Conservation (phyloP, 2,329 filamentous ascomycete genomes). For the Diaporthe longicolla region DNA sequence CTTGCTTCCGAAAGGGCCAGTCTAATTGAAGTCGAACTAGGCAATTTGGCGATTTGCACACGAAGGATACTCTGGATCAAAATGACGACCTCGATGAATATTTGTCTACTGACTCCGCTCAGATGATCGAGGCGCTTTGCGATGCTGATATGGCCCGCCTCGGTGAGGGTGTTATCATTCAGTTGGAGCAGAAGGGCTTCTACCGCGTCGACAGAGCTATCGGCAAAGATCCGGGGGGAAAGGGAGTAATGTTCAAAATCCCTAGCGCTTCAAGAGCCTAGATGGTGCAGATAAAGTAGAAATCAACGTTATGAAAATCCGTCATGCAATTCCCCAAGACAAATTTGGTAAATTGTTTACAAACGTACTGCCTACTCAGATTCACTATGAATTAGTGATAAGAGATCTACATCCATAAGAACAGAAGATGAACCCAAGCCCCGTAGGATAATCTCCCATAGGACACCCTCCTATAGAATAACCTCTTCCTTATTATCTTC, state of each 20-base stretch:
- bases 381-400: no score
- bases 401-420: no score
- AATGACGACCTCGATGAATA: constrained; percentile 89
- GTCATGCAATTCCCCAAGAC: no score
- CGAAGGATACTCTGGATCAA: constrained; percentile 93
- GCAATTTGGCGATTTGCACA: constrained; percentile 95
- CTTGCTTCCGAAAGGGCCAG: constrained; percentile 80
- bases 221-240: not conserved
- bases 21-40: constrained; percentile 85
- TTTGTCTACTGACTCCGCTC: constrained; percentile 82
- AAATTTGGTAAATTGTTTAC: no score
- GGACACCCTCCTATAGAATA: no score
- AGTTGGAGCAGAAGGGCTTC: constrained; percentile 94
- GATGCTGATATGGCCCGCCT: constrained; percentile 85
- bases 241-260: not conserved
- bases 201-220: constrained; percentile 82
- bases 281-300: not conserved
- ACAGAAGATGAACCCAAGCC: no score
- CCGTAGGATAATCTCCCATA: no score
- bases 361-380: no score
- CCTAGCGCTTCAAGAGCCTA: not conserved
- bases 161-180: constrained; percentile 91
- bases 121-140: constrained; percentile 79
- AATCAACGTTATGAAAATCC: no score
- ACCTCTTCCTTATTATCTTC: no score